Percentiles rank a stretch among this genome's conserved stretches.
phyloP scores from a whole-genome alignment of 345 rosid species.

The Alliaria petiolata region DNA sequence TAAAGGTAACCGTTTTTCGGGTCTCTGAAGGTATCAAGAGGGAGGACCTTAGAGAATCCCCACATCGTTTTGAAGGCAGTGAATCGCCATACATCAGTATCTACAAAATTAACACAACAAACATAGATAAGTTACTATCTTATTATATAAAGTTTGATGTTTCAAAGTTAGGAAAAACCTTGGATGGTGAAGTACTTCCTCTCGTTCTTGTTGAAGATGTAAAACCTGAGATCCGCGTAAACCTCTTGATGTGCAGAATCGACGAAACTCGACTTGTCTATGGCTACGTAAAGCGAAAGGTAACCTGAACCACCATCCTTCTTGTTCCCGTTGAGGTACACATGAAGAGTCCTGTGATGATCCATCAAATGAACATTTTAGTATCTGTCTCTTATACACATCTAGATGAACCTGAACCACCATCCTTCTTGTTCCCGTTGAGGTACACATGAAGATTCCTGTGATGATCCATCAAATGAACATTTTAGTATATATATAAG shows the following conservation, averaged over 20 bases:
- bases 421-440: conserved; percentile 11
- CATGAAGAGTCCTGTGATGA: too few species aligned
- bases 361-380: too few species aligned
- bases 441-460: conserved; percentile 26
- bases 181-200: too few species aligned
- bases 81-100: neutral
- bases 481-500: neutral
- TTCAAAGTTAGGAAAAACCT: too few species aligned
- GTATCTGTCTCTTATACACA: too few species aligned
- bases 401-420: too few species aligned
- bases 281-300: conserved; percentile 27
- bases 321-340: too few species aligned
- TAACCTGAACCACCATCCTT: too few species aligned
- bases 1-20: neutral
- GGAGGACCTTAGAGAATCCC: conserved; percentile 2
- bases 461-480: too few species aligned
- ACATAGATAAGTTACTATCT: neutral
- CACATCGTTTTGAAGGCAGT: neutral
- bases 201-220: too few species aligned
- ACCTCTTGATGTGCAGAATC: neutral
- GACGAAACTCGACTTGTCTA: conserved; percentile 3
- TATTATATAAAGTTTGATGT: neutral
- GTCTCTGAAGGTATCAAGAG: neutral
- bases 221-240: too few species aligned
- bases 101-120: neutral